Evolutionary conservation across 192 early-diverging fungal species (phyloP).

Genomic region (Mortierella hygrophila): DNA sequence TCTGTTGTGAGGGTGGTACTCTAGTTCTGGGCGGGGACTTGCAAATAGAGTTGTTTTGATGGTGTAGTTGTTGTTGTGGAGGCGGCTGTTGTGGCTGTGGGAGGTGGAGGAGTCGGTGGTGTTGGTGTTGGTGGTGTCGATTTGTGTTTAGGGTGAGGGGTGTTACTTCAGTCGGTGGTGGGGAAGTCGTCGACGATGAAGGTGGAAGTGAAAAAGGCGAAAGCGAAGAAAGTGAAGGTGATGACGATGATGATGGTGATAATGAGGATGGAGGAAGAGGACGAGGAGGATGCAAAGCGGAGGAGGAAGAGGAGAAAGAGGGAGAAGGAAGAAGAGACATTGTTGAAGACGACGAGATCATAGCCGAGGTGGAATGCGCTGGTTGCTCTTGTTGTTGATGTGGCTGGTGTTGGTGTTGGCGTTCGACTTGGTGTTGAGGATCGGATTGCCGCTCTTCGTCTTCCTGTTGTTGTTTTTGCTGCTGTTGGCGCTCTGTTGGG

Average conservation of each 20-base stretch:
- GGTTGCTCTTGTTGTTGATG: background rate
- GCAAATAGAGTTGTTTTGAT: background rate
- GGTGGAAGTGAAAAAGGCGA: background rate
- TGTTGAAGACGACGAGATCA: background rate
- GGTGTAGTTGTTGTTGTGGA: background rate
- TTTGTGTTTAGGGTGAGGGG: background rate
- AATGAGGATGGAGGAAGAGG: slow-evolving; percentile 14
- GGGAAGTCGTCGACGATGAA: background rate
- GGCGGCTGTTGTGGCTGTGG: background rate
- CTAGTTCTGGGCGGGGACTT: background rate
- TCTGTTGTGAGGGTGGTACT: no score
- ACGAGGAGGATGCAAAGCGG: slow-evolving; percentile 3
- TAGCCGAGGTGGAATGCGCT: background rate
- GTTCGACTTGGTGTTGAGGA: background rate
- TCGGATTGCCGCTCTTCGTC: background rate
- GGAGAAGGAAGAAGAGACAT: slow-evolving; percentile 2
- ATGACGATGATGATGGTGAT: background rate
- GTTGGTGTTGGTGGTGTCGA: background rate
- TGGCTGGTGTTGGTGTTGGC: background rate
- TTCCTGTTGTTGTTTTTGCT: background rate
- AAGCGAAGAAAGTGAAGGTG: background rate
- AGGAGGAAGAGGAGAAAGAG: background rate
- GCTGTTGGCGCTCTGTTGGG: background rate
- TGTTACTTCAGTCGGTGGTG: no score
- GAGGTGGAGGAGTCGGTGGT: background rate